Percentiles rank a stretch among this genome's conserved stretches.
phyloP scores from a whole-genome alignment of 805 yeast species.

The Barnettozyma pratensis region DNA sequence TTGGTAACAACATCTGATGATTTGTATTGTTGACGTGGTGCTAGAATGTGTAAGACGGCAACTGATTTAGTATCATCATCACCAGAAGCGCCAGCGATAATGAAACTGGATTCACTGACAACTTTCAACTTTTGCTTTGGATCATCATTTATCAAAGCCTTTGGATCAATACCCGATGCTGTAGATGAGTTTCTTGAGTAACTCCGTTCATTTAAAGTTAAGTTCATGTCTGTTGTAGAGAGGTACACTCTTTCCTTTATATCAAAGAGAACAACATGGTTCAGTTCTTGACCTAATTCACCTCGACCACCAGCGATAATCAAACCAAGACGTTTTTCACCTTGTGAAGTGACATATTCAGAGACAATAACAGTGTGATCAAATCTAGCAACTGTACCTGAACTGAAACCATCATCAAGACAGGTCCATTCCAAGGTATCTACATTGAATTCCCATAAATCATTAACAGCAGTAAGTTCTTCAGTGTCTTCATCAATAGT shows the following conservation, averaged over 20 bases:
- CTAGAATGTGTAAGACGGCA: slow-evolving; percentile 18
- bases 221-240: slow-evolving; percentile 14
- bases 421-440: slow-evolving; percentile 49
- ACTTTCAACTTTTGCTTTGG: slow-evolving; percentile 12
- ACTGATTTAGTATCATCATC: slow-evolving; percentile 6
- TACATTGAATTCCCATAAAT: slow-evolving; percentile 64
- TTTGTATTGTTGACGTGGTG: slow-evolving; percentile 8
- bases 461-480: slow-evolving; percentile 47
- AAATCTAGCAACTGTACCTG: slow-evolving; percentile 38
- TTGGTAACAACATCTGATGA: slow-evolving; percentile 7
- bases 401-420: slow-evolving; percentile 38
- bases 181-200: slow-evolving; percentile 4
- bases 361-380: slow-evolving; percentile 46
- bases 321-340: slow-evolving; percentile 41
- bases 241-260: slow-evolving; percentile 32
- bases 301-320: slow-evolving; percentile 52
- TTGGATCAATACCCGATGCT: slow-evolving; percentile 12
- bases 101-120: slow-evolving; percentile 15
- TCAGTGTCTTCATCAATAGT: slow-evolving; percentile 32
- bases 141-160: background rate
- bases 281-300: slow-evolving; percentile 25
- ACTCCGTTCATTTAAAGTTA: slow-evolving; percentile 20
- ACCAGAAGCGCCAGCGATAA: slow-evolving; percentile 13
- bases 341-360: slow-evolving; percentile 32
- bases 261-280: slow-evolving; percentile 38